phyloP scores from a whole-genome alignment of 345 rosid species.

The Salix arbutifolia region DNA sequence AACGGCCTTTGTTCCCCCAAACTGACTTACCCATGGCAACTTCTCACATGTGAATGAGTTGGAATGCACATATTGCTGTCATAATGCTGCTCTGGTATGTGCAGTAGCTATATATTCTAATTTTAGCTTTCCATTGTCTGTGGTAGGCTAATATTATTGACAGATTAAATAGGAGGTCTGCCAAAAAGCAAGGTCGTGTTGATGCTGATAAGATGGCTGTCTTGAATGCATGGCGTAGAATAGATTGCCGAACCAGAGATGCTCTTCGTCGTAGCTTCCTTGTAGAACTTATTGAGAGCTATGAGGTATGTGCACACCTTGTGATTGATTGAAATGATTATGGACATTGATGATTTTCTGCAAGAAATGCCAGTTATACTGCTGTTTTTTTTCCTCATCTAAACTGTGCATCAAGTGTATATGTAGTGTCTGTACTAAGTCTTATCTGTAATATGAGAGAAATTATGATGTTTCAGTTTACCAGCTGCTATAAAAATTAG shows the following conservation, averaged over 20 bases:
- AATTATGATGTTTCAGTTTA: too few species aligned
- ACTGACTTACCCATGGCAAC: too few species aligned
- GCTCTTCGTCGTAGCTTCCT: slow-evolving; percentile 88
- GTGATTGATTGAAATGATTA: neutral
- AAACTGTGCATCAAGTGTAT: neutral
- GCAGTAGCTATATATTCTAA: neutral
- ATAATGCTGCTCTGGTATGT: neutral
- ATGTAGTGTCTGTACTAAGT: neutral
- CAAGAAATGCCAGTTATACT: neutral
- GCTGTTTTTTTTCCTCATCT: neutral
- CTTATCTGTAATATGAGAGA: neutral
- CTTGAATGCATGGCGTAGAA: slow-evolving; percentile 77
- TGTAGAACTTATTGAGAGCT: slow-evolving; percentile 68
- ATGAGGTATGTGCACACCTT: slow-evolving; percentile 52
- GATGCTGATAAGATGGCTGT: slow-evolving; percentile 66
- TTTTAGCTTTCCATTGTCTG: slow-evolving; percentile 12
- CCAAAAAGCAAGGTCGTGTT: slow-evolving; percentile 46
- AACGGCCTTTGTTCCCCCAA: too few species aligned
- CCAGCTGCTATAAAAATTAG: too few species aligned
- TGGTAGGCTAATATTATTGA: slow-evolving; percentile 64
- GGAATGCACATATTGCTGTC: neutral
- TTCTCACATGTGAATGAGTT: neutral
- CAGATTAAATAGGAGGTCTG: slow-evolving; percentile 36
- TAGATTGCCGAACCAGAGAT: slow-evolving; percentile 78
- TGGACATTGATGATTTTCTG: neutral